These are phyloP conservation scores for Solanum lycopersicoides DNA, from an alignment of 257 asterid genomes.

Conservation along the genomic window DNA sequence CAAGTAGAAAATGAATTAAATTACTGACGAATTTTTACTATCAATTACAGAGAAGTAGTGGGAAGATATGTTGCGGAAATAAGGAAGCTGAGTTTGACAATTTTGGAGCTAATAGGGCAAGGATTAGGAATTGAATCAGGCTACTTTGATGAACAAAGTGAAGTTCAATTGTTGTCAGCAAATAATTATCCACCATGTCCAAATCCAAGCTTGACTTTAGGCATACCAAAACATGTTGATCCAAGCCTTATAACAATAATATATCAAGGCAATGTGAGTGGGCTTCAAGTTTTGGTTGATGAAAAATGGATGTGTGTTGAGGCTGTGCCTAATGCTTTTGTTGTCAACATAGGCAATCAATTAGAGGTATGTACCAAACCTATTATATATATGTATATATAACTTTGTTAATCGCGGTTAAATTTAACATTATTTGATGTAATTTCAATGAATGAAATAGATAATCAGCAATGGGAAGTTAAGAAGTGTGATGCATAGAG, in stretches of 20 bases:
- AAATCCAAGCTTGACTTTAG: constrained; percentile 20
- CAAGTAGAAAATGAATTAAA: neutral
- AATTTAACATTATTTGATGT: neutral
- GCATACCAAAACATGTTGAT: constrained; percentile 19
- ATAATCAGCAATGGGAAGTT: constrained; percentile 54
- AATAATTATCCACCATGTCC: constrained; percentile 19
- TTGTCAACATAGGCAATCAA: constrained; percentile 15
- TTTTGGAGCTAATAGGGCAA: constrained; percentile 15
- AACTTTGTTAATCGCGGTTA: no score
- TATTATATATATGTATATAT: no score
- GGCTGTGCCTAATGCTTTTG: constrained; percentile 17
- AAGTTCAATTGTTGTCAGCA: constrained; percentile 8
- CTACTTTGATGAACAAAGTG: constrained; percentile 7
- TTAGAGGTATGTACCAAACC: constrained; percentile 7
- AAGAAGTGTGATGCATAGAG: constrained; percentile 48
- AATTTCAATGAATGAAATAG: constrained; percentile 2
- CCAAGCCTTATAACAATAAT: constrained; percentile 17
- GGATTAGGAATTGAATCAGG: constrained; percentile 20
- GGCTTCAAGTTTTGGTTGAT: constrained; percentile 22
- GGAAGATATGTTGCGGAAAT: constrained; percentile 10
- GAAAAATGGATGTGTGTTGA: constrained; percentile 12
- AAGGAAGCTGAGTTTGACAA: constrained; percentile 6
- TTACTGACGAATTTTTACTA: no score
- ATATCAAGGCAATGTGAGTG: constrained; percentile 11
- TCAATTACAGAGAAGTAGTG: constrained; percentile 12